Conservation (phyloP, 257 asterid species). For the Parsonsia alboflavescens region DNA sequence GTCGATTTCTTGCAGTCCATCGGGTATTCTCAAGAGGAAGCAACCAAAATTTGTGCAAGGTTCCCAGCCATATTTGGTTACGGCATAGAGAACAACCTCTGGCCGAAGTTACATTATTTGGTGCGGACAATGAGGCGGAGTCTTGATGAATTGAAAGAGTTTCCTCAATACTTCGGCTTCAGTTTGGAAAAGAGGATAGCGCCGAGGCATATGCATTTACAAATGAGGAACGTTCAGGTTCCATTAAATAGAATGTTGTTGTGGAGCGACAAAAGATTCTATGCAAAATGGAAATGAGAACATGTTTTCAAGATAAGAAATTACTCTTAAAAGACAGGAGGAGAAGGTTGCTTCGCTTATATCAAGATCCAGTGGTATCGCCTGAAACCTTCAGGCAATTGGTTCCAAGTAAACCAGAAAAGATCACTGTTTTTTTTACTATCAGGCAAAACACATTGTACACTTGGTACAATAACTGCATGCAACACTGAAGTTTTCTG, state of each 20-base stretch:
- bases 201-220: slow-evolving; percentile 33
- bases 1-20: slow-evolving; percentile 16
- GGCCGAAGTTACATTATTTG: slow-evolving; percentile 31
- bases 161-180: slow-evolving; percentile 35
- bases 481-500: not conserved
- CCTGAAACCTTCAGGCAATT: not conserved
- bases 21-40: slow-evolving; percentile 29
- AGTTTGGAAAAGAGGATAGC: slow-evolving; percentile 30
- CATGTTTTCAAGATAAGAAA: not conserved
- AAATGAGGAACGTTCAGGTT: slow-evolving; percentile 19
- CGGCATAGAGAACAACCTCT: slow-evolving; percentile 24
- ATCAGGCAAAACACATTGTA: not conserved
- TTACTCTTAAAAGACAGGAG: not conserved
- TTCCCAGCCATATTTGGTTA: slow-evolving; percentile 36
- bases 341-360: not conserved
- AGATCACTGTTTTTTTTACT: not conserved
- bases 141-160: slow-evolving; percentile 20
- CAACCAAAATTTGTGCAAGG: slow-evolving; percentile 24
- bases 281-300: slow-evolving; percentile 32
- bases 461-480: not conserved
- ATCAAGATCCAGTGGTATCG: not conserved
- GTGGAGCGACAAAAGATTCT: slow-evolving; percentile 30
- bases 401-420: not conserved
- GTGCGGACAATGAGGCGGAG: slow-evolving; percentile 23
- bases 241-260: slow-evolving; percentile 26